A percentile compares a stretch with the other conserved stretches of the same genome.
Evolutionary conservation across 2,329 filamentous ascomycete genomes (phyloP).

Genomic region (Arachnomyces sp.): DNA sequence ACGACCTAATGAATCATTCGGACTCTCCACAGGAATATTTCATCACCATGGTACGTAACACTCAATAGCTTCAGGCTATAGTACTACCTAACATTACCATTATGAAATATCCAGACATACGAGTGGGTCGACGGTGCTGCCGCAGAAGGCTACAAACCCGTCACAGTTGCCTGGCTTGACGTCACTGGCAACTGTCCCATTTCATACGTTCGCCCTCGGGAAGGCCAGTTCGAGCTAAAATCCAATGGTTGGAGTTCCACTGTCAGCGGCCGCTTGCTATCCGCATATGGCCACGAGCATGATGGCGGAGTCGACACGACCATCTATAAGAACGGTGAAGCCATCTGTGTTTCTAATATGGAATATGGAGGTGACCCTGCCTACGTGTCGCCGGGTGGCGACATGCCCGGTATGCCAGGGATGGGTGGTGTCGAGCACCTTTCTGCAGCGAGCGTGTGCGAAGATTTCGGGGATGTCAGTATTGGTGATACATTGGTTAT

Average conservation of each 20-base stretch:
- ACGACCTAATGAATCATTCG: conserved; percentile 1
- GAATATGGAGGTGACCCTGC: neutral
- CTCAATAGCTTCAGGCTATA: too few relatives aligned
- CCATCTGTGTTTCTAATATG: neutral
- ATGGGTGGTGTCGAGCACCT: neutral
- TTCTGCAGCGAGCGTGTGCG: neutral
- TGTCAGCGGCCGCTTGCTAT: neutral
- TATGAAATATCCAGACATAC: neutral
- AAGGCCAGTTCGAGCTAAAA: neutral
- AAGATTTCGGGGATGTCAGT: conserved; percentile 1
- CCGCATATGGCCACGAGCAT: conserved; percentile 1
- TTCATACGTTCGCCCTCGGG: neutral
- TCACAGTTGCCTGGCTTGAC: conserved; percentile 1
- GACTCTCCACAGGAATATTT: neutral
- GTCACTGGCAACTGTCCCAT: conserved; percentile 1
- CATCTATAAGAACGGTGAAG: neutral
- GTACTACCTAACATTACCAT: too few relatives aligned
- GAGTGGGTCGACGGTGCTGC: neutral
- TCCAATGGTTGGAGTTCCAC: conserved; percentile 1
- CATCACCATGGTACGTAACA: neutral
- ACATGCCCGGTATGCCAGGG: neutral
- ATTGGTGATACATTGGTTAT: conserved; percentile 1
- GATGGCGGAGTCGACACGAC: conserved; percentile 1
- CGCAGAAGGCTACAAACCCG: neutral
- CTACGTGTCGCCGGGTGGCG: too few relatives aligned